These are phyloP conservation scores for Elaphomyces granulatus DNA, from an alignment of 495 filamentous ascomycete genomes.

Conservation along the genomic window DNA sequence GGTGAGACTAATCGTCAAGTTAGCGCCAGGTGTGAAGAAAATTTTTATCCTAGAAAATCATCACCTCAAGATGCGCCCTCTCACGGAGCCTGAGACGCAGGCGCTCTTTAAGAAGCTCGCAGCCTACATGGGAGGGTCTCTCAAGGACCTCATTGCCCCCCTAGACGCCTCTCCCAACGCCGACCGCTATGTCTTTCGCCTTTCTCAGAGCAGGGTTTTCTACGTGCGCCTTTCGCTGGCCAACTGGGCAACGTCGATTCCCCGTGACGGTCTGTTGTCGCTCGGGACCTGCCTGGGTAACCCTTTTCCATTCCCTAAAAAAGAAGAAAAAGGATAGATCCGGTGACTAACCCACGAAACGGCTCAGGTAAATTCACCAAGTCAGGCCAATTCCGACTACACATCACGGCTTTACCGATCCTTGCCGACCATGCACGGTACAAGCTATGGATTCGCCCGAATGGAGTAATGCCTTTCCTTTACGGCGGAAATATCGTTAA, in stretches of 20 bases:
- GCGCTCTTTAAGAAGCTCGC: slow-evolving; percentile 74
- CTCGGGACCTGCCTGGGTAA: slow-evolving; percentile 78
- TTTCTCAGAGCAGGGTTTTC: slow-evolving; percentile 68
- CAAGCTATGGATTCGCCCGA: slow-evolving; percentile 89
- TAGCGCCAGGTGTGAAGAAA: no score
- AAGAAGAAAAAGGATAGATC: no score
- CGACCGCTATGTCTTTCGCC: slow-evolving; percentile 73
- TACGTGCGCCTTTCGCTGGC: slow-evolving; percentile 76
- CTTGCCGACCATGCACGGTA: slow-evolving; percentile 80
- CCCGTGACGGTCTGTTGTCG: slow-evolving; percentile 62
- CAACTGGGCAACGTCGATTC: slow-evolving; percentile 75
- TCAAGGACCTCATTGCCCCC: slow-evolving; percentile 66
- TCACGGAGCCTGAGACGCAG: slow-evolving; percentile 59
- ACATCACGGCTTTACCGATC: slow-evolving; percentile 47
- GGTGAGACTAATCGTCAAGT: no score
- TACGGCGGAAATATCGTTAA: slow-evolving; percentile 86
- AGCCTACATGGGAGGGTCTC: slow-evolving; percentile 62
- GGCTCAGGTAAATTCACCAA: slow-evolving; percentile 63
- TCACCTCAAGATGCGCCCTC: slow-evolving; percentile 54
- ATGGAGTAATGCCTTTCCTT: slow-evolving; percentile 84
- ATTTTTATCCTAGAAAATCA: no score
- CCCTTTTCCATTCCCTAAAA: slow-evolving; percentile 91
- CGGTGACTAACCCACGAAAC: no score
- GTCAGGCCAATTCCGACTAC: slow-evolving; percentile 17
- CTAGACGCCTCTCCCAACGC: slow-evolving; percentile 44